Base-by-base conservation (phyloP, 2,329 filamentous ascomycete genomes). In the Arthroderma sp. region DNA sequence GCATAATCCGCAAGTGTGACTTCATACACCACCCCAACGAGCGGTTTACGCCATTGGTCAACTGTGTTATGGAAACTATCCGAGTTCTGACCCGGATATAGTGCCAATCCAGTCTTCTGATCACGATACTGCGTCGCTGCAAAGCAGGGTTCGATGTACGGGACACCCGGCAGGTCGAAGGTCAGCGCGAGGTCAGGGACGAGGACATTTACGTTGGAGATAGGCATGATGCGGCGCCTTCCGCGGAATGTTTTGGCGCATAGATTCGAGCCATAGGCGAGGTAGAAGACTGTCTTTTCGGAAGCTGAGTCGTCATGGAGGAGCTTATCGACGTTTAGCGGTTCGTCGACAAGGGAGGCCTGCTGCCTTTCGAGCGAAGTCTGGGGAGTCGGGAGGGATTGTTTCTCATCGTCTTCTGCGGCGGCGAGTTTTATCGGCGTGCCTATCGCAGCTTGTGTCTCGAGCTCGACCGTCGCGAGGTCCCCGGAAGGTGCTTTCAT, bases 11-110 rank as follows among this genome's bases (percentile, higher is more conserved):
- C 63, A 11, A 73, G 68, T 1, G 87, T 94, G 29, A 96, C 85
- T 66, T 96, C 88, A 67, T 98, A 98, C 3, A 96, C 91, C 10
- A 94, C 86, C 27, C 91, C 91, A 36, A 95, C 77, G 2, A 98
- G 73, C 4, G 85, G 85, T 56, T 87, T 88, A 50, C 78, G 69
- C 87, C 86, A 94, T 44, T 66, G 67, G 43, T 69, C 65, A 15
- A 30, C 31, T 36, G 10, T 42, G 37, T 29, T 34, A 5, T 50
- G 42, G 33, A 38, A 43, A 27, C 51, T 45, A 3, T 27, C n/a
- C 3, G 34, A 36, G 3, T 46, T 31, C 10, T 42, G 28, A 8
- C 28, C 34, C 9, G 41, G 41, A 33, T 43, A 43, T 30, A 43
- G 29, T 27, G 41, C 32, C 41, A 43, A n/a, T 29, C 34, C 42